These are phyloP conservation scores for Osmozyma mogii DNA, from an alignment of 805 yeast species.

Conservation along the genomic window DNA sequence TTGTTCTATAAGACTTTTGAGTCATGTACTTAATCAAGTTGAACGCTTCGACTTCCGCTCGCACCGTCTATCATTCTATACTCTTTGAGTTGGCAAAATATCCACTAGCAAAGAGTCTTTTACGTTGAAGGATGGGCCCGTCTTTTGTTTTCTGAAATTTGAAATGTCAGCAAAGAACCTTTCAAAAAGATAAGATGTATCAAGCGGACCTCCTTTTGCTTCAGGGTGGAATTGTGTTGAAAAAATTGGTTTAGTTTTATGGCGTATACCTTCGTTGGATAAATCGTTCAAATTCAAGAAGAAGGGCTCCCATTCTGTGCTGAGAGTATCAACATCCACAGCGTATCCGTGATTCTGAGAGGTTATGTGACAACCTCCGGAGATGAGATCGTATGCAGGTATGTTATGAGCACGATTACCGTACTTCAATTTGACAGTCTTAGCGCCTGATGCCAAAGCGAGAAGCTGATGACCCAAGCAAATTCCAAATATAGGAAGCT, in stretches of 20 bases:
- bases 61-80: too few relatives aligned
- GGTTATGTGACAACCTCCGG: slow-evolving; percentile 95
- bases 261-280: slow-evolving; percentile 97
- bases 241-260: slow-evolving; percentile 78
- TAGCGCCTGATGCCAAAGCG: slow-evolving; percentile 92
- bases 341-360: slow-evolving; percentile 99
- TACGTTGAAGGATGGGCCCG: slow-evolving; percentile 36
- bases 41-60: too few relatives aligned
- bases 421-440: slow-evolving; percentile 85
- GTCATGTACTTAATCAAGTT: too few relatives aligned
- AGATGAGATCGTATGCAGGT: slow-evolving; percentile 83
- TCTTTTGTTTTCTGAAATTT: slow-evolving; percentile 36
- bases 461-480: slow-evolving; percentile 96
- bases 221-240: slow-evolving; percentile 99
- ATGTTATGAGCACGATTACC: slow-evolving; percentile 99
- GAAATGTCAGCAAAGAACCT: slow-evolving; percentile 70
- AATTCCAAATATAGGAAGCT: slow-evolving; percentile 92
- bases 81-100: slow-evolving; percentile 60
- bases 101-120: slow-evolving; percentile 48
- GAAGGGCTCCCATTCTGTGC: slow-evolving; percentile 72
- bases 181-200: slow-evolving; percentile 85
- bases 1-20: too few relatives aligned
- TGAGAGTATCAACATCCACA: slow-evolving; percentile 72
- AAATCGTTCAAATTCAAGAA: slow-evolving; percentile 91
- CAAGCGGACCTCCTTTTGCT: slow-evolving; percentile 98